These are phyloP conservation scores for Neurospora sublineolata DNA, from an alignment of 495 filamentous ascomycete genomes.

Conservation along the genomic window DNA sequence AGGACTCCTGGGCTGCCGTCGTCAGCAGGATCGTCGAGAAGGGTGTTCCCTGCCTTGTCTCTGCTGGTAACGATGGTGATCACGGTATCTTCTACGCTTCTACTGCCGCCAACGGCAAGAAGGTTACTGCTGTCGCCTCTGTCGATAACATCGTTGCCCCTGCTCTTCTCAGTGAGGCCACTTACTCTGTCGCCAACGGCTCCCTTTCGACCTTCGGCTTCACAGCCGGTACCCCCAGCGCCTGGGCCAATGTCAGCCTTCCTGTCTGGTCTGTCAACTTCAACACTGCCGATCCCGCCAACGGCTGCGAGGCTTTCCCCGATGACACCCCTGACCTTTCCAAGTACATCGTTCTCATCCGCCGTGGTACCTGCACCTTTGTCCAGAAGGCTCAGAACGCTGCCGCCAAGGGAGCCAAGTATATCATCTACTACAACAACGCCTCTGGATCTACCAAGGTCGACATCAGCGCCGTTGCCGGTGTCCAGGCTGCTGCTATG, in stretches of 20 bases:
- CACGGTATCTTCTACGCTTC: slow-evolving; percentile 43
- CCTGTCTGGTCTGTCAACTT: slow-evolving; percentile 39
- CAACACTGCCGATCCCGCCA: slow-evolving; percentile 34
- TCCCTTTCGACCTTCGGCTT: slow-evolving; percentile 24
- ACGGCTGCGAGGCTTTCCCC: slow-evolving; percentile 35
- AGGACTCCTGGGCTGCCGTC: slow-evolving; percentile 43
- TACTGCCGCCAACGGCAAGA: slow-evolving; percentile 40
- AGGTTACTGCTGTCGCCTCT: slow-evolving; percentile 41
- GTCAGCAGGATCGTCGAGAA: slow-evolving; percentile 43
- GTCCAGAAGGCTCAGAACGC: slow-evolving; percentile 38
- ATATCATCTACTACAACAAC: slow-evolving; percentile 45
- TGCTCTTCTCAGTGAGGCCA: slow-evolving; percentile 27
- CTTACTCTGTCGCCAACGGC: slow-evolving; percentile 20
- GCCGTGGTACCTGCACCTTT: slow-evolving; percentile 41
- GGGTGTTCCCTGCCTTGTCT: slow-evolving; percentile 44
- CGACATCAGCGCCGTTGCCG: slow-evolving; percentile 14
- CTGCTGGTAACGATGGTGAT: slow-evolving; percentile 43
- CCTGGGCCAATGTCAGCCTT: slow-evolving; percentile 29
- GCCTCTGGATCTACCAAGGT: slow-evolving; percentile 22
- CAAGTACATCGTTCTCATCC: slow-evolving; percentile 41
- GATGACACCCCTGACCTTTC: slow-evolving; percentile 39
- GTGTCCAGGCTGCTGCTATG: slow-evolving; percentile 31
- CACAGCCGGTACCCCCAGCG: slow-evolving; percentile 26
- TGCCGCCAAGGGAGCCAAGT: slow-evolving; percentile 40
- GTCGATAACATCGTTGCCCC: slow-evolving; percentile 37